phyloP scores from a whole-genome alignment of 305 asterid genomes.

The Nicotiana rustica region DNA sequence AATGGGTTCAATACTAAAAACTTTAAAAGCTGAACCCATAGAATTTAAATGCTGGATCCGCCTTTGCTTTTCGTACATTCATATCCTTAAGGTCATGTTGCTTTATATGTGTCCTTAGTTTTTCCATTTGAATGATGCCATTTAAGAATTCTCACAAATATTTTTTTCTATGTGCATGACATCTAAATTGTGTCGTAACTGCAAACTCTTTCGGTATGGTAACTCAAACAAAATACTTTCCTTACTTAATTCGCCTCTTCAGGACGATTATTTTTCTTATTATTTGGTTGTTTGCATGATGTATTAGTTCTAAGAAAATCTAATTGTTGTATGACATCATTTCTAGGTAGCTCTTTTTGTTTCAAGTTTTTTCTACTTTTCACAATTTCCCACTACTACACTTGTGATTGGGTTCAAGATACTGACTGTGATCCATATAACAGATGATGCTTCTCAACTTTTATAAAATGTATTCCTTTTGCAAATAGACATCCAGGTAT shows the following conservation, averaged over 20 bases:
- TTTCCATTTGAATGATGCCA: background rate
- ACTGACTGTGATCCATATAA: background rate
- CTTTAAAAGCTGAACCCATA: no score
- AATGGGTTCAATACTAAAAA: no score
- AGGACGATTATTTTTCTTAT: background rate
- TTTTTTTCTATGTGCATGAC: background rate
- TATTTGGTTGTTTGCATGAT: background rate
- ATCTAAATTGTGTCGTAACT: background rate
- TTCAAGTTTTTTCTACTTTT: background rate
- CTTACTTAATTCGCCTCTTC: background rate
- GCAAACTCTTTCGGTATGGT: background rate
- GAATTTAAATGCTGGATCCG: no score
- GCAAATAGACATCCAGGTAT: background rate
- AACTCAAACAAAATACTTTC: slow-evolving; percentile 4
- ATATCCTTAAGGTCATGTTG: background rate
- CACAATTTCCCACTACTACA: no score
- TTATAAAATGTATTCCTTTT: background rate
- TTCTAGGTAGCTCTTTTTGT: background rate
- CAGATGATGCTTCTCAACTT: background rate
- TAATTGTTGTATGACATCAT: background rate
- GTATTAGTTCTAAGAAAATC: background rate
- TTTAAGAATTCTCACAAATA: no score
- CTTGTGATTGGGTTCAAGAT: no score
- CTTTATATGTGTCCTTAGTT: background rate
- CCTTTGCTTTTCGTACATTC: background rate